Evolutionary conservation across 2,329 filamentous ascomycete species (phyloP), one percentile per base, ranked within the genome.

Genomic region (Calonectria ilicicola): DNA sequence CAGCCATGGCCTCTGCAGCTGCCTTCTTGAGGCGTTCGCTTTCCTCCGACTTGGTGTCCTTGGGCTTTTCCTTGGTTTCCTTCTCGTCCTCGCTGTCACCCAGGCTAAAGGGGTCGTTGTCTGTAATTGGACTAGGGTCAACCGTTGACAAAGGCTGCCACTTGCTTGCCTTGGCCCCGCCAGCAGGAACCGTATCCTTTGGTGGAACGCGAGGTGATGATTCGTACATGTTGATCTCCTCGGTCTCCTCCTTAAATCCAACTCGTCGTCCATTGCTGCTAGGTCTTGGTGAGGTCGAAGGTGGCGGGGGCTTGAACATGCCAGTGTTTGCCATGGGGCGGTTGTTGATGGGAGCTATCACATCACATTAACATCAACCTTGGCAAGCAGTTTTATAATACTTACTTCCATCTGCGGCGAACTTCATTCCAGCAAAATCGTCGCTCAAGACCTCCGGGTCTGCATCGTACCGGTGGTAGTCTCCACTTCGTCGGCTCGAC

Each of bases 21-120:
- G 91, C 91, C 82, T 92, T 89, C 86, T 92, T 93, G 79, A 92
- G 82, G 79, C 88, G 89, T 80, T 92, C 93, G 74, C 82, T 87
- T 69, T 93, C 90, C 67, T 91, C 89, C 75, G 87, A 80, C 79
- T 89, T 90, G 76, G 82, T 82, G 32, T 88, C 86, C 80, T 89
- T 89, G 72, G 92, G 88, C 79, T 90, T 88, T 80, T 87, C 83
- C 79, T 89, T 88, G 69, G 84, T 83, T 67, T 85, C 89, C 85
- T 95, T 97, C 84, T 99, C 97, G 77, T 98, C 96, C 77, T 98
- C 96, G 80, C 95, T 98, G 79, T 98, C 96, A 6, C 97, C 97
- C 17, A 99, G 89, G 80, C 95, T 98, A 85, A 99, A 99, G 0
- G 97, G 97, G 81, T 99, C 97, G 79, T 98, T 96, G 78, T 98